Evolutionary conservation across 768 basidiomycete species (phyloP).

Genomic region (Tricholoma saponaceum): DNA sequence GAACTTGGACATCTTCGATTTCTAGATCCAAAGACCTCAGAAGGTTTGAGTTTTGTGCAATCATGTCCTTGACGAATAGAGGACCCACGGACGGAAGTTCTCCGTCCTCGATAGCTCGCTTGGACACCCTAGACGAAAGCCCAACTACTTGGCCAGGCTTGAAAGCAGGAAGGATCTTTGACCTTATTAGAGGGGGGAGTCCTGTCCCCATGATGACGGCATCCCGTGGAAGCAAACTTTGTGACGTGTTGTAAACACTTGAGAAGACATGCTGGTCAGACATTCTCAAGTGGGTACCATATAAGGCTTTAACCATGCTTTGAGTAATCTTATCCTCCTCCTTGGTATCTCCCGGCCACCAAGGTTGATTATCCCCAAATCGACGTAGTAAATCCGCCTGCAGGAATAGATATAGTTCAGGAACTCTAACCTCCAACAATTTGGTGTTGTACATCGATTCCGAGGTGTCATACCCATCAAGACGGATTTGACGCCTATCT

Average conservation of each 20-base stretch:
- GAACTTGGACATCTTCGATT: background rate
- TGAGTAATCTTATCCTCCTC: constrained; percentile 9
- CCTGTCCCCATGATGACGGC: background rate
- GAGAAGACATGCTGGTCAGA: background rate
- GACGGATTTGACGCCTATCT: constrained; percentile 38
- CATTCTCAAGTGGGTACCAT: background rate
- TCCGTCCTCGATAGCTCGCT: constrained; percentile 13
- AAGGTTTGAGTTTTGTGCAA: background rate
- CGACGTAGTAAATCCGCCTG: constrained; percentile 23
- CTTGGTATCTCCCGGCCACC: constrained; percentile 29
- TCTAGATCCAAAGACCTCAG: background rate
- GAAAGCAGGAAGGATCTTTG: constrained; percentile 17
- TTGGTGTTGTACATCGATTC: constrained; percentile 39
- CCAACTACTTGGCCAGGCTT: constrained; percentile 11
- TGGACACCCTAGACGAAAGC: constrained; percentile 17
- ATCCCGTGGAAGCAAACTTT: background rate
- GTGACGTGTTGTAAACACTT: background rate
- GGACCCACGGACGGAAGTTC: constrained; percentile 19
- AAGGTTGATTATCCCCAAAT: constrained; percentile 19
- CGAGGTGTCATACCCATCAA: constrained; percentile 28
- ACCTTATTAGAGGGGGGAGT: background rate
- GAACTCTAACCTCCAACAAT: constrained; percentile 30
- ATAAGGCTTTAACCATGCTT: background rate
- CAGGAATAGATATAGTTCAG: constrained; percentile 32
- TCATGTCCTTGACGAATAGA: background rate